Conservation (phyloP, 2,329 filamentous ascomycete genomes). For the Aureobasidium lini region DNA sequence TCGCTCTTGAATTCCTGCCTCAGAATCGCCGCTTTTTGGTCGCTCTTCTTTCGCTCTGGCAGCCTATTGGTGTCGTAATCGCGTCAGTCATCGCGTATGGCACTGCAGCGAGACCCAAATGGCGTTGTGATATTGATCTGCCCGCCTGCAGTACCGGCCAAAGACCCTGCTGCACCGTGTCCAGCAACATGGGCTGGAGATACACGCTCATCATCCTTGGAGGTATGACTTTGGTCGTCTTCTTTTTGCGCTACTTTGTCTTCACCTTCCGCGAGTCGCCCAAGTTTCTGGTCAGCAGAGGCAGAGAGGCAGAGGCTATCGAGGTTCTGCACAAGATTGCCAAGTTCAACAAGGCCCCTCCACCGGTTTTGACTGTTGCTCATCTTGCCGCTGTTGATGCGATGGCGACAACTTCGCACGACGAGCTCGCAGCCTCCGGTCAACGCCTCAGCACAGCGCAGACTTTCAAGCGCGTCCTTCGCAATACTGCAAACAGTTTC, state of each 20-base stretch:
- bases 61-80: conserved; percentile 48
- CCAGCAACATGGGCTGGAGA: conserved; percentile 39
- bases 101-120: conserved; percentile 1
- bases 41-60: conserved; percentile 47
- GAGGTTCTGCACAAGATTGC: conserved; percentile 37
- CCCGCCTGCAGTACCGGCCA: conserved; percentile 37
- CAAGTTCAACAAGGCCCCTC: conserved; percentile 29
- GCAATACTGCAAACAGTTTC: conserved; percentile 5
- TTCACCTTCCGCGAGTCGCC: conserved; percentile 53
- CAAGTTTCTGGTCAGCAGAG: conserved; percentile 50
- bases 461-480: background rate
- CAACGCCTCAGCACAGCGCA: background rate
- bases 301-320: conserved; percentile 46
- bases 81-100: conserved; percentile 46
- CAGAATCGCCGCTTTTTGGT: conserved; percentile 46
- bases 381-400: conserved; percentile 7
- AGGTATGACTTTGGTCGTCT: conserved; percentile 35
- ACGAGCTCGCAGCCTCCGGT: background rate
- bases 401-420: background rate
- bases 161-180: conserved; percentile 30
- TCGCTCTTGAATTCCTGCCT: conserved; percentile 50
- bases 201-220: conserved; percentile 35
- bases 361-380: conserved; percentile 1
- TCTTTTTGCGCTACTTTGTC: conserved; percentile 46
- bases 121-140: conserved; percentile 26